Evolutionary conservation across 139 green algal genomes (phyloP), one percentile per base, ranked within the genome.

Genomic region (Coccomyxa sp.): DNA sequence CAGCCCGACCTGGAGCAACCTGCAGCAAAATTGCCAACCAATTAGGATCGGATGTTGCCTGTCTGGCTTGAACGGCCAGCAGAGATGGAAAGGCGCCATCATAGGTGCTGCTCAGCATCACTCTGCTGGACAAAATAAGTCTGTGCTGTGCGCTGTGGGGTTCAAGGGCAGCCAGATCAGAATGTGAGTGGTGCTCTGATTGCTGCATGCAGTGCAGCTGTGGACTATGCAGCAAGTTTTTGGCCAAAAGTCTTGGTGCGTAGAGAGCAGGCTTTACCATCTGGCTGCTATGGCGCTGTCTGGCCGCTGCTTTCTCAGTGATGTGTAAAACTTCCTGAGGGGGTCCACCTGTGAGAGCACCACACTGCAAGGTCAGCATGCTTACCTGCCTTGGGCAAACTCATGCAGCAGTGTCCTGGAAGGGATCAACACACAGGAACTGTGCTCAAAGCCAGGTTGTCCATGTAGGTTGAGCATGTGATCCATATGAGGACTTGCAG

Each of bases 291-390:
- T 94, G 0, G 90, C 83, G 69, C 89, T 95, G 22, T 91, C 85
- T 6, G 92, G 89, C 44, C 81, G 79, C 85, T 97, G 90, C 44
- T 88, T 39, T 33, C 88, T 75, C n/a, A 96, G 79, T 0, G 85
- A 91, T 2, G 82, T 91, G 88, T 97, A 97, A 82, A 96, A 97
- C 70, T 90, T 91, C 27, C 89, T 88, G 71, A 95, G 70, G 0
- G 89, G 69, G 80, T 97, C 92, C 0, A 55, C 84, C 89, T 95
- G 87, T 74, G 55, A 5, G 8, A 58, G 37, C 8, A 8, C 16
- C 8, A 38, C 8, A 54, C 8, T 34, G 14, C 7, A 36, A 70
- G 33, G 24, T 24, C 31, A n/a, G 31, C 40, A 40, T 27, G 29
- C 24, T 24, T 38, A 39, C n/a, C 22, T 37, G 39, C 33, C 12